A percentile compares a stretch with the other conserved stretches of the same genome.
These are phyloP conservation scores for Colletotrichum higginsianum DNA, from an alignment of 2,329 filamentous ascomycete species.

Conservation along the genomic window DNA sequence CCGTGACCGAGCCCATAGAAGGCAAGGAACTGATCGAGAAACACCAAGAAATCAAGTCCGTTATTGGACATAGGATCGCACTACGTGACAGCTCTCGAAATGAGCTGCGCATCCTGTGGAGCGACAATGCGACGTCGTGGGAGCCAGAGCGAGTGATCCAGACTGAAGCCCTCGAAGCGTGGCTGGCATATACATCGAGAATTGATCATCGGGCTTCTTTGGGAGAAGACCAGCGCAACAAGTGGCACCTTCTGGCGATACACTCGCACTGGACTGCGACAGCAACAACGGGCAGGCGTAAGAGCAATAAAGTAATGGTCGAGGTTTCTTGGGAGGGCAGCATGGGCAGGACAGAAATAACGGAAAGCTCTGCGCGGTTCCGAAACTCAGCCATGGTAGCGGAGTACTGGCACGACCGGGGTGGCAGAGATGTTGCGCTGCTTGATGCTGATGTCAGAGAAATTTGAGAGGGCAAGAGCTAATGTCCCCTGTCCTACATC, in stretches of 20 bases:
- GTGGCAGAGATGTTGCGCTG: background rate
- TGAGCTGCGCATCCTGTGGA: too few species aligned
- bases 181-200: constrained; percentile 1
- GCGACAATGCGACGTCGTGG: background rate
- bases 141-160: background rate
- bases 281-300: background rate
- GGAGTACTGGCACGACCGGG: background rate
- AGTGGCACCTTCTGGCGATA: constrained; percentile 3
- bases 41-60: too few species aligned
- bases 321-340: background rate
- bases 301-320: background rate
- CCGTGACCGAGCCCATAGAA: too few species aligned
- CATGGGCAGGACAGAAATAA: background rate
- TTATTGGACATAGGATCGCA: too few species aligned
- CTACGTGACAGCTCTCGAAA: too few species aligned
- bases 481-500: too few species aligned
- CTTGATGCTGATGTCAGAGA: constrained; percentile 22
- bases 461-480: constrained; percentile 43
- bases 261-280: background rate
- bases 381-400: background rate
- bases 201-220: background rate
- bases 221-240: background rate
- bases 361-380: constrained; percentile 1
- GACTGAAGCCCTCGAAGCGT: background rate
- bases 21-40: too few species aligned